phyloP scores from a whole-genome alignment of 257 asterid genomes.

The Nicotiana attenuata region DNA sequence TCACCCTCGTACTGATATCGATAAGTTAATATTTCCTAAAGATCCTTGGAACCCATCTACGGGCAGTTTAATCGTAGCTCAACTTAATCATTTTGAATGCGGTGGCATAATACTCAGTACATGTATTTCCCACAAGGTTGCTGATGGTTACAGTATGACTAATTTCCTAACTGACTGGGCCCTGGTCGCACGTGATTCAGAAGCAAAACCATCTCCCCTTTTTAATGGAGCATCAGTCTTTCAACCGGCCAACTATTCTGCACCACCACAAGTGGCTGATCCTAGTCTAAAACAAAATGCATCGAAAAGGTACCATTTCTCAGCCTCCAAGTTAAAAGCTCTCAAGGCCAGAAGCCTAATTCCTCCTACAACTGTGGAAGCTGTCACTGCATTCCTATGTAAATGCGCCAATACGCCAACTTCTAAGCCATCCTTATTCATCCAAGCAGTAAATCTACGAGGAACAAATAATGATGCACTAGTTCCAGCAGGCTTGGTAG shows the following conservation, averaged over 20 bases:
- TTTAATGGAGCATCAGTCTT: neutral
- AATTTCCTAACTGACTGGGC: constrained; percentile 11
- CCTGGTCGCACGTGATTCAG: neutral
- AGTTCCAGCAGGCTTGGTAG: neutral
- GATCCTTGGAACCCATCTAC: neutral
- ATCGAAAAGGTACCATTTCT: neutral
- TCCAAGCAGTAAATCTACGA: neutral
- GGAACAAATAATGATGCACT: neutral
- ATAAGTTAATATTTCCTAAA: neutral
- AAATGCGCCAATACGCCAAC: neutral
- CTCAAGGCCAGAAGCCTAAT: neutral
- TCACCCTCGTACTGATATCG: neutral
- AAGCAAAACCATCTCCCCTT: neutral
- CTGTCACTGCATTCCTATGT: neutral
- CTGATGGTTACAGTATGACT: neutral
- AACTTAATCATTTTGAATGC: constrained; percentile 10
- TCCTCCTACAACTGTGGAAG: neutral
- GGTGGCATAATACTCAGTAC: neutral
- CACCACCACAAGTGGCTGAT: neutral
- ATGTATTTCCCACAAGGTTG: neutral
- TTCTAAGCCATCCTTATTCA: neutral
- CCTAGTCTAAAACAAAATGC: neutral
- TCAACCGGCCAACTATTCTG: neutral
- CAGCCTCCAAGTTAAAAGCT: neutral
- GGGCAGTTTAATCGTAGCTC: neutral